These are phyloP conservation scores for Alternaria brassicicola DNA, from an alignment of 2,329 filamentous ascomycete genomes.

Conservation along the genomic window DNA sequence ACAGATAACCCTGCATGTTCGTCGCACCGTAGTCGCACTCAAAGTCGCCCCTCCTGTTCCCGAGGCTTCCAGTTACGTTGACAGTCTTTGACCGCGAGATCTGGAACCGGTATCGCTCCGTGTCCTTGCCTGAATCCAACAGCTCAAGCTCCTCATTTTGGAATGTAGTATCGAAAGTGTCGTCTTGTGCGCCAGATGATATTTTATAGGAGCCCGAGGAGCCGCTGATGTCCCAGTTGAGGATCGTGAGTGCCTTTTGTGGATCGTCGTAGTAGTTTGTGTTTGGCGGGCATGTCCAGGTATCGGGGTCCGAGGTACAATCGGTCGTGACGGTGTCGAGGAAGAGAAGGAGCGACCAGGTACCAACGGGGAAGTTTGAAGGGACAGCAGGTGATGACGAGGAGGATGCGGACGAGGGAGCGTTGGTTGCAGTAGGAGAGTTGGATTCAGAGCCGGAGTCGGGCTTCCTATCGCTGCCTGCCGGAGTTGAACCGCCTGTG, in stretches of 20 bases:
- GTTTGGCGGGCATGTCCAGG: constrained; percentile 69
- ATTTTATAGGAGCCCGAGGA: constrained; percentile 55
- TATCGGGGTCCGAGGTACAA: constrained; percentile 64
- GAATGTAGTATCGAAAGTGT: constrained; percentile 65
- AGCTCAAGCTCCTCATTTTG: constrained; percentile 58
- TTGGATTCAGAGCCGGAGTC: background rate
- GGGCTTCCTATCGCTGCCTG: background rate
- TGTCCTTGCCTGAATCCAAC: constrained; percentile 54
- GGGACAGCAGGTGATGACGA: constrained; percentile 27
- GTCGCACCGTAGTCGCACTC: constrained; percentile 66
- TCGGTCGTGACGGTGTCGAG: constrained; percentile 60
- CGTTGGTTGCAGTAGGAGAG: constrained; percentile 9
- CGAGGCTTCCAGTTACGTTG: constrained; percentile 55
- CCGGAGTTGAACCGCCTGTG: background rate
- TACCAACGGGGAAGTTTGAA: constrained; percentile 64
- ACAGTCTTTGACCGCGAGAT: constrained; percentile 61
- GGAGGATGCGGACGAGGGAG: constrained; percentile 21
- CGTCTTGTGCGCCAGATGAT: constrained; percentile 58
- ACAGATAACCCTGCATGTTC: constrained; percentile 63
- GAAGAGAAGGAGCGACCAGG: constrained; percentile 66
- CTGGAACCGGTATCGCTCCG: constrained; percentile 65
- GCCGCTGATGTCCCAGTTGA: constrained; percentile 66
- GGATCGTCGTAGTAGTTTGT: constrained; percentile 54
- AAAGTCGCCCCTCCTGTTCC: constrained; percentile 53
- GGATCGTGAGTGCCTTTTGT: constrained; percentile 56